Base-by-base conservation (phyloP, 768 basidiomycete genomes). In the Pulveroboletus sp. region DNA sequence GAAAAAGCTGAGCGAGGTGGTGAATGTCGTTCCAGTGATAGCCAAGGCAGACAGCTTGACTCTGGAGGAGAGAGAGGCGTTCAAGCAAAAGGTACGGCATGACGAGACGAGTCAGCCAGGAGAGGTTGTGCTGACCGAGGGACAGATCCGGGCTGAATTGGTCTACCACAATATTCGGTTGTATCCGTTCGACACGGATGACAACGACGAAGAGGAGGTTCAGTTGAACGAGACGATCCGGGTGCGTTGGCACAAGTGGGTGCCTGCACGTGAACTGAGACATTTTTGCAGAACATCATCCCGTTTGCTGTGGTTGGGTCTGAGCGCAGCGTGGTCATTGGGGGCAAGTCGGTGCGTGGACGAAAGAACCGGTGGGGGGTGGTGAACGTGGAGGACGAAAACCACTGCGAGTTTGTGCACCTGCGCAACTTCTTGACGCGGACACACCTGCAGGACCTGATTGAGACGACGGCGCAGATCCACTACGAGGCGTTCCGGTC, bases 401-500 rank as follows among this genome's bases (percentile, higher is more conserved):
- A 78, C 52, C 95, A 99, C 73, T 99, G 95, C 83, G 95, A 99
- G 74, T 99, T 99, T 71, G 80, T 95, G 65, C 89, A 96, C 73
- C 77, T 99, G 55, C 82, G 95, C 57, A 93, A 99, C 79, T 99
- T 99, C 80, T 78, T 99, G 54, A 93, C 91, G 7, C 78, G 94
- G 72, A 95, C 95, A 28, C 96, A 99, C 73, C 71, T 99, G 65
- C 95, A 99, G 70, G 95, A 98, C 65, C 74, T 99, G 67, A 99
- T 99, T 67, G 95, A 99, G 77, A 96, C 95, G 49, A 98, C 96
- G 9, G 93, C 96, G 10, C 90, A 94, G 71, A 96, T 95, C 69
- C 95, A 99, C 73, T 99, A 98, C 69, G 95, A 99, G 76, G 93
- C 94, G 8, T 99, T 99, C 92, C 85, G 95, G 57, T 95, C 93